Conservation (phyloP, 805 yeast species). For the Candida boidinii region DNA sequence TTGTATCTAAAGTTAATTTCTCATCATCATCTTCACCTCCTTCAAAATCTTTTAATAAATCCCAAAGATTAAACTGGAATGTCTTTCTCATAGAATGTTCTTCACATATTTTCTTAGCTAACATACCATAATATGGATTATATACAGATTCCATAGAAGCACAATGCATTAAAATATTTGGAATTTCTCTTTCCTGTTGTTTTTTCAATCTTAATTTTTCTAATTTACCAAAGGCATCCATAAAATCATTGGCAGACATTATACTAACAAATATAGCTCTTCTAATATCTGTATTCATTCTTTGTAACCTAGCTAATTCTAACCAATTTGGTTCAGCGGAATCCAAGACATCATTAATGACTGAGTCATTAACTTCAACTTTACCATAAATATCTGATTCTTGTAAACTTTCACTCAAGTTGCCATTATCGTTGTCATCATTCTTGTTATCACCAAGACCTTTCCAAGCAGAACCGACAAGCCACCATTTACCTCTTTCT, state of each 20-base stretch:
- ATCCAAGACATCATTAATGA: slow-evolving; percentile 55
- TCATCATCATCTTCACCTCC: slow-evolving; percentile 38
- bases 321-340: slow-evolving; percentile 79
- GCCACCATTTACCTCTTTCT: slow-evolving; percentile 96
- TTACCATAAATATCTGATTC: no score
- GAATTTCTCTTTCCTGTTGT: slow-evolving; percentile 80
- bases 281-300: slow-evolving; percentile 95
- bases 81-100: slow-evolving; percentile 71
- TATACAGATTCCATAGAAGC: slow-evolving; percentile 72
- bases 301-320: slow-evolving; percentile 72
- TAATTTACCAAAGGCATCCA: slow-evolving; percentile 77
- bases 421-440: slow-evolving; percentile 11
- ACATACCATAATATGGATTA: slow-evolving; percentile 83
- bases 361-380: slow-evolving; percentile 32
- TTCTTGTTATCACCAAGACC: slow-evolving; percentile 33
- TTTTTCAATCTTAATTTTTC: slow-evolving; percentile 74
- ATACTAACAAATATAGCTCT: slow-evolving; percentile 89
- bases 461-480: slow-evolving; percentile 96
- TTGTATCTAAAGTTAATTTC: slow-evolving; percentile 23
- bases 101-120: slow-evolving; percentile 71
- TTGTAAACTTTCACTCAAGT: no score
- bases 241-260: slow-evolving; percentile 90
- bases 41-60: slow-evolving; percentile 65
- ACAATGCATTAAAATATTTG: slow-evolving; percentile 79
- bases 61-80: slow-evolving; percentile 88